Evolutionary conservation across 2,329 filamentous ascomycete genomes (phyloP), one percentile per base, ranked within the genome.

Genomic region (Alternaria alternata): DNA sequence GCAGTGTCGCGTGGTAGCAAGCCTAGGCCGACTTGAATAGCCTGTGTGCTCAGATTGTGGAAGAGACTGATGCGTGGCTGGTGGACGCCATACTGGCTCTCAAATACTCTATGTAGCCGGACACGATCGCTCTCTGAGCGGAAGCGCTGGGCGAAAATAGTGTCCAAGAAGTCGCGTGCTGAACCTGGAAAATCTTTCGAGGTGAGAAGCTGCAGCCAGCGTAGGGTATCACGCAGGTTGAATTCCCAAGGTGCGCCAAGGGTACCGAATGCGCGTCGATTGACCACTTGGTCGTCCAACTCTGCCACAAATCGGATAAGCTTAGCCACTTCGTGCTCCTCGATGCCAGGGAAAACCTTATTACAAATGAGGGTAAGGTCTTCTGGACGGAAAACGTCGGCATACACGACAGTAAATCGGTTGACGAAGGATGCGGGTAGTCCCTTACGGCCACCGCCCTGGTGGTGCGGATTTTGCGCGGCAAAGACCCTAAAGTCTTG

Each of bases 391-490:
- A 99, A 95, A 5, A 93, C 87, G 73, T 99, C 95, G 59, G 95
- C 93, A 79, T 98, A 98, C 0, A 99, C 96, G 18, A 99, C 94
- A 38, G 96, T 95, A 77, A 99, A 99, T 46, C 96, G 91, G 77
- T 99, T 98, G 63, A 99, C 95, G 72, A 99, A 99, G 1, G 95
- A 98, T 58, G 91, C 91, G 1, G 95, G 95, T 36, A 99, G 82
- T 39, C 95, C 95, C 79, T 99, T 99, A 69, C 95, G 88, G 9
- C 95, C 95, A 64, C 95, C 94, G 58, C 95, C 95, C 79, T 99
- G 95, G 71, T 97, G 93, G 79, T 99, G 95, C 8, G 95, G 95
- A 75, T 99, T 99, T 76, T 99, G 95, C 0, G 95, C 94, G 14
- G 96, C 95, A 73, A 99, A 99, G 0, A 99, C 87, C n/a, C 91